Percentiles rank a stretch among this genome's conserved stretches.
These are phyloP conservation scores for Penicillium digitatum DNA, from an alignment of 2,329 filamentous ascomycete species.

Conservation along the genomic window DNA sequence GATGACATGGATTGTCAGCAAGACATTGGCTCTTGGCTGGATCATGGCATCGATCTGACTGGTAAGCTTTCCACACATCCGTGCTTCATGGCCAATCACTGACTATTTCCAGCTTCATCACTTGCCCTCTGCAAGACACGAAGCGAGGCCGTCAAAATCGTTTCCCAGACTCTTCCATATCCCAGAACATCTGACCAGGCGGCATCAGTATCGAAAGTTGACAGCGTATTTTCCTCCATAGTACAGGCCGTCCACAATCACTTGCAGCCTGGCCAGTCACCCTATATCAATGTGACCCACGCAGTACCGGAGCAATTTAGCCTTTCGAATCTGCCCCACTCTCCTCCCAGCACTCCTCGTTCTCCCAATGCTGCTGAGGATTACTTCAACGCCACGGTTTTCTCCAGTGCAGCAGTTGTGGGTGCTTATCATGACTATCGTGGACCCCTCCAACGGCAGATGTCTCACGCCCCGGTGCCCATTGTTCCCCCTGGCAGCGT, in stretches of 20 bases:
- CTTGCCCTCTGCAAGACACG: conserved; percentile 35
- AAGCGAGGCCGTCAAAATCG: conserved; percentile 51
- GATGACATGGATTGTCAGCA: conserved; percentile 35
- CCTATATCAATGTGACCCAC: conserved; percentile 63
- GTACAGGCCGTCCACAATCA: conserved; percentile 54
- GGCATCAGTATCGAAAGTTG: conserved; percentile 27
- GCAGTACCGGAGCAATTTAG: conserved; percentile 61
- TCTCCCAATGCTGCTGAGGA: conserved; percentile 50
- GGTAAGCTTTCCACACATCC: conserved; percentile 26
- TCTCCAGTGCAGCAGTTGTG: conserved; percentile 59
- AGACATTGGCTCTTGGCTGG: conserved; percentile 34
- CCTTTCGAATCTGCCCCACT: conserved; percentile 58
- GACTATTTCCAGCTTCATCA: conserved; percentile 33
- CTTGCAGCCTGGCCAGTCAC: conserved; percentile 49
- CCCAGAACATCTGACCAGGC: conserved; percentile 41
- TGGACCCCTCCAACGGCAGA: conserved; percentile 40
- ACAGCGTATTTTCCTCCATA: conserved; percentile 51
- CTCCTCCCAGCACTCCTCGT: conserved; percentile 58
- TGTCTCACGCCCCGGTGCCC: conserved; percentile 51
- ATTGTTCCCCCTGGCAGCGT: conserved; percentile 59
- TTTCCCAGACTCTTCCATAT: conserved; percentile 59
- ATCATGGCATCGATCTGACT: conserved; percentile 36
- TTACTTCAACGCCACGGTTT: conserved; percentile 60
- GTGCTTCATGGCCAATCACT: not conserved
- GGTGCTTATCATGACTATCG: conserved; percentile 56